Evolutionary conservation across 805 yeast genomes (phyloP), one percentile per base, ranked within the genome.

Genomic region (Brettanomyces nanus): DNA sequence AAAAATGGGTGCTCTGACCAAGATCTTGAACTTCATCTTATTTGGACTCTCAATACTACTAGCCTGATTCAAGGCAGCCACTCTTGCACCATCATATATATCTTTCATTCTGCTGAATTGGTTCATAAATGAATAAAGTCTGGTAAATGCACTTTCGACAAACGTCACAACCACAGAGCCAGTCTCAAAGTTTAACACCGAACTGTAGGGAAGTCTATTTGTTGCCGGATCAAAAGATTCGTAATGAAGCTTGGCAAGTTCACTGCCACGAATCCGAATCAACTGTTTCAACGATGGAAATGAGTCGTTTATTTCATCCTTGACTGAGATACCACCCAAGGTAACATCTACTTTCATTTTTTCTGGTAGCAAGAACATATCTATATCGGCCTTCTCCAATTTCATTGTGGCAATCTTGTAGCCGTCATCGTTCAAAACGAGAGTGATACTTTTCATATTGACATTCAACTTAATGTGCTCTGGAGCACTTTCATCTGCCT

Each of bases 71-170:
- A 86, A 73, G 0, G 97, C 95, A 9, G 87, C 85, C 50, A 81
- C 85, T 41, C 97, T 72, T 0, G 97, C 95, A 17, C 73, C 65
- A 51, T 92, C 98, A 57, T 84, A 94, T n/a, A 89, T 68, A 4
- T 73, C 75, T 58, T 92, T 92, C 95, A 90, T 85, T 47, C 73
- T 73, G 41, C 77, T 80, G 51, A 94, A 84, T 47, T 81, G 82
- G 45, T 75, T 75, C 49, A 86, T 62, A 49, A 77, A 90, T 9
- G 71, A 66, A 22, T 81, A 51, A 9, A 94, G 71, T 45, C 79
- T 72, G 25, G 77, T 69, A 41, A 87, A 69, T 0, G 97, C 82
- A 42, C 77, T 82, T 49, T 90, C 95, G 15, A 86, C 78, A 53
- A 89, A 84, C 54, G 79, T 83, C 4, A 92, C 59, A 40, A 73